Evolutionary conservation across 2,329 filamentous ascomycete species (phyloP), one percentile per base, ranked within the genome.

Genomic region (Colletotrichum incanum): DNA sequence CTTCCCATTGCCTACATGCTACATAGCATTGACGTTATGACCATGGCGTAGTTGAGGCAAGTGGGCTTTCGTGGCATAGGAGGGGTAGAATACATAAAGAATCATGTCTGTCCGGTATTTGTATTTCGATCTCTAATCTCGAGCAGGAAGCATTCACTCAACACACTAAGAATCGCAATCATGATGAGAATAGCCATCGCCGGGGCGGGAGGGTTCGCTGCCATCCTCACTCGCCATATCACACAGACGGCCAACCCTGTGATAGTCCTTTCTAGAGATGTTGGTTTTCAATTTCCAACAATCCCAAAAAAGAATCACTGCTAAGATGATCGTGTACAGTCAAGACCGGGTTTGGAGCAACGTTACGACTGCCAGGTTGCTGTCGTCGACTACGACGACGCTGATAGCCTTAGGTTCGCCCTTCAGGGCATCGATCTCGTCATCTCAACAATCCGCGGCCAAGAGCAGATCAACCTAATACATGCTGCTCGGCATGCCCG

Each of bases 391-490:
- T 95, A 94, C 79, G 81, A 85, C 74, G 84, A 90, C 73, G 80
- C 86, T 41, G 83, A 86, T 1, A 86, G 86, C 52, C 86, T 95
- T 34, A 85, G 85, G 18, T 94, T 91, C 78, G 87, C 89, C 11
- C 87, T 95, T n/a, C 87, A 88, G 69, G 93, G 93, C 12, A 88
- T 94, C 52, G 92, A 95, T 79, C 87, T 93, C 14, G 89, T 94
- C 76, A 93, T 95, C 67, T 95, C 93, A 1, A 95, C 93, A 1
- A 89, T 95, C 60, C 88, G 88, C 2, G 92, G 92, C 5, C 82
- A 82, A 23, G 85, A 91, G 39, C 93, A 95, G 78, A 85, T 94
- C 55, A 89, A 90, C 73, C 87, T 95, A 41, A 94, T 95, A 79
- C 90, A 93, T 75, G 93, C 93, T 1, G 92, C 93, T 0, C 88